Conservation (phyloP, 2,329 filamentous ascomycete species). For the Aspergillus fumigatiaffinis region DNA sequence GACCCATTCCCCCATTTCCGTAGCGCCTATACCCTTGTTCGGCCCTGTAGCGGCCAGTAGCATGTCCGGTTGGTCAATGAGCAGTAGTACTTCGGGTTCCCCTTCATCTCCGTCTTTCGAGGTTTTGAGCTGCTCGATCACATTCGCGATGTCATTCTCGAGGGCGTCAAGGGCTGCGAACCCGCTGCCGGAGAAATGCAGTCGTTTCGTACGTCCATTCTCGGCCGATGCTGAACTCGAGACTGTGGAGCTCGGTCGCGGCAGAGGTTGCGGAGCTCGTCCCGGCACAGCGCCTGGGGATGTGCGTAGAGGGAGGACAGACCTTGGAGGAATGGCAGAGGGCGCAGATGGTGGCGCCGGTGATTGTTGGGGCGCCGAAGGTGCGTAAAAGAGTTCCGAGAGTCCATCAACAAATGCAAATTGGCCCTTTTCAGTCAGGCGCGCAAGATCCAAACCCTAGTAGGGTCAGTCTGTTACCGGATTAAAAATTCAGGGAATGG, state of each 20-base stretch:
- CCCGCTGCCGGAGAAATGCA: constrained; percentile 29
- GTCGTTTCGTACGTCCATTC: constrained; percentile 20
- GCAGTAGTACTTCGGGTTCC: constrained; percentile 47
- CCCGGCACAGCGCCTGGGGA: constrained; percentile 20
- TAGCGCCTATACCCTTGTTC: constrained; percentile 38
- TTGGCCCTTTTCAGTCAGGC: constrained; percentile 52
- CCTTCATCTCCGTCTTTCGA: constrained; percentile 17
- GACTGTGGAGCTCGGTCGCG: constrained; percentile 1
- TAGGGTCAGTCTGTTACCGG: constrained; percentile 1
- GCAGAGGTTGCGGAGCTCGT: constrained; percentile 15
- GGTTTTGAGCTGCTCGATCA: constrained; percentile 28
- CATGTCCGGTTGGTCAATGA: constrained; percentile 64
- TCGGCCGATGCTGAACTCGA: constrained; percentile 15
- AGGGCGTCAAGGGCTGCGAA: constrained; percentile 28
- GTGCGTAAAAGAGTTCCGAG: constrained; percentile 50
- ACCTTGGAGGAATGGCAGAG: constrained; percentile 16
- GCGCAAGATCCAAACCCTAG: constrained; percentile 68
- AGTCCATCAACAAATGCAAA: constrained; percentile 76
- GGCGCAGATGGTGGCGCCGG: constrained; percentile 11
- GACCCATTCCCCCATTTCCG: constrained; percentile 53
- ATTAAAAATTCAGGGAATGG: not conserved
- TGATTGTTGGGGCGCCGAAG: constrained; percentile 11
- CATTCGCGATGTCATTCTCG: constrained; percentile 32
- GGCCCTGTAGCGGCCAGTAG: constrained; percentile 58
- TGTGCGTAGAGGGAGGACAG: constrained; percentile 25